Evolutionary conservation across 2,329 filamentous ascomycete genomes (phyloP).

Genomic region (Fusarium drepaniforme): DNA sequence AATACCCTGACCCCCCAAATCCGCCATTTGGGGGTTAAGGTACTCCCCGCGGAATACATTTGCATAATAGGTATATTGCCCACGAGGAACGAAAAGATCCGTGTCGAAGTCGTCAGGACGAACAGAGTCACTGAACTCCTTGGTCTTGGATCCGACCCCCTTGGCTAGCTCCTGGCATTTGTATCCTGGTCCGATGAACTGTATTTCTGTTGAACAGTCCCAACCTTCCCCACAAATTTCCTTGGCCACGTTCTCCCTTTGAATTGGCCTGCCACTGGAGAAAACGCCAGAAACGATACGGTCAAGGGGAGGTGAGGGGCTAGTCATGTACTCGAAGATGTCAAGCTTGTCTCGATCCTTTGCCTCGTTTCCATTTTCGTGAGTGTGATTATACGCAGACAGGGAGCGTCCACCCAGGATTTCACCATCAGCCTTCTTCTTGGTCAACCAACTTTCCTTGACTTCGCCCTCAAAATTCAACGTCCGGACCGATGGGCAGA

Average conservation of each 20-base stretch:
- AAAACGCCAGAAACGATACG: neutral
- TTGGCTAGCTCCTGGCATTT: neutral
- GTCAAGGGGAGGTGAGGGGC: neutral
- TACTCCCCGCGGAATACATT: neutral
- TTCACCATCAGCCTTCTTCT: neutral
- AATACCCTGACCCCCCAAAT: neutral
- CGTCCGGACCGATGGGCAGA: neutral
- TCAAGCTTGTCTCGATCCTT: neutral
- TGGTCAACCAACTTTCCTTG: neutral
- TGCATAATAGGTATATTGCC: neutral
- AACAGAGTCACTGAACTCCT: neutral
- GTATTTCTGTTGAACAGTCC: neutral
- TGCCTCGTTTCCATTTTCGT: neutral
- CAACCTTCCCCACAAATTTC: neutral
- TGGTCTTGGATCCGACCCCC: neutral
- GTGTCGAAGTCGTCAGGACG: neutral
- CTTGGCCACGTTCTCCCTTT: neutral
- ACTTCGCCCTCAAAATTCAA: neutral
- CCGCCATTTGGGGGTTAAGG: neutral
- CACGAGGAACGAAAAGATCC: neutral
- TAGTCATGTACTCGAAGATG: neutral
- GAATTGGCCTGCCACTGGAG: neutral
- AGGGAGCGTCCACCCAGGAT: neutral
- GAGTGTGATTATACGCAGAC: neutral
- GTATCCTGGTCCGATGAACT: neutral